Base-by-base conservation (phyloP, 2,329 filamentous ascomycete species). In the Beauveria medogensis region DNA sequence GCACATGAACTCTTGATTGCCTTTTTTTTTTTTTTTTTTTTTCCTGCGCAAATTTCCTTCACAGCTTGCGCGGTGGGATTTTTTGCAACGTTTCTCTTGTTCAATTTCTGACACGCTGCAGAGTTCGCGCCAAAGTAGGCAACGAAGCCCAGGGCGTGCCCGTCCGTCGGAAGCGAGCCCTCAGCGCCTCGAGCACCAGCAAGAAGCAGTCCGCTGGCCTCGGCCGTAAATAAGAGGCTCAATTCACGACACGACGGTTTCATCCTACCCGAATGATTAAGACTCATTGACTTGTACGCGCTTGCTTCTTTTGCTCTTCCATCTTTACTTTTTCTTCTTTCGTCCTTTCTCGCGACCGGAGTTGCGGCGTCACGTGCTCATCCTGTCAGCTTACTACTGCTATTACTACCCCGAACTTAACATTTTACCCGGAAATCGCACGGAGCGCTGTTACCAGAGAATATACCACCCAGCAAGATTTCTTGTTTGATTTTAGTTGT, bases 101-200 rank as follows among this genome's bases (percentile, higher is more conserved):
- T 28, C 9, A 14, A 5, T 22, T 43, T 43, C 47, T 46, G 43
- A 55, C 40, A 40, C 5, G 14, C 6, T 43, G 2, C 30, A 59
- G 64, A 64, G 16, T 65, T 14, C 24, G 51, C 55, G 37, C 59
- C 54, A 41, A 47, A 16, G 40, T 14, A 37, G 50, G 48, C 48
- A 47, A 6, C 16, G 57, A 59, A 10, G 18, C 48, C 40, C 57
- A 59, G 28, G 57, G 57, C 57, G 48, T 59, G 5, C 57, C 57
- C 14, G 57, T 59, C 24, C 57, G 57, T 22, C 57, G 57, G 26
- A 59, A 59, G 57, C 57, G 57, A 46, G 57, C 57, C 14, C 57
- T 59, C 28, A 59, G 57, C 41, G 41, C 48, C 24, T 59, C 57
- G 2, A 59, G 57, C 41, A 59, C 48, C 26, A 41, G 48, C 57